Evolutionary conservation across 208 protist genomes (phyloP).

Genomic region (Crithidia fasciculata): DNA sequence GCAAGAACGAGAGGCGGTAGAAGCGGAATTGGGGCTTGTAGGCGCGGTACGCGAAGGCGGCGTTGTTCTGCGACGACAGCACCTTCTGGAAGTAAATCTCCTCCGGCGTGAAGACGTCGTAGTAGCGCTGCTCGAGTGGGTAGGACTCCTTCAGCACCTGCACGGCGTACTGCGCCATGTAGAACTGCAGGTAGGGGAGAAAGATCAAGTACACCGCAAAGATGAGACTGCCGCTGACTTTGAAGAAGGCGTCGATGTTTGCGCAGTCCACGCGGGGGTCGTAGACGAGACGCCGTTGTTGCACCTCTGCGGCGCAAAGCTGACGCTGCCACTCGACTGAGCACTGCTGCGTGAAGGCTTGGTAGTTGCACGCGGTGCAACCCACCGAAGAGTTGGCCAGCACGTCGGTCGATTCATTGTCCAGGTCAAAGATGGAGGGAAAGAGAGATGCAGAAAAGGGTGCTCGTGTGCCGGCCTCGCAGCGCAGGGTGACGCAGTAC

Average conservation of each 20-base stretch:
- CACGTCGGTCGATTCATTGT: background rate
- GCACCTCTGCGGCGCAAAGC: conserved; percentile 34
- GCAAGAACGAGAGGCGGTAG: conserved; percentile 63
- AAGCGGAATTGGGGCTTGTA: conserved; percentile 64
- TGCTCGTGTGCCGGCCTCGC: conserved; percentile 39
- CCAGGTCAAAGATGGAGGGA: background rate
- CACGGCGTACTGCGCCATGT: conserved; percentile 50
- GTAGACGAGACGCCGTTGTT: conserved; percentile 50
- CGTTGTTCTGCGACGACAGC: conserved; percentile 56
- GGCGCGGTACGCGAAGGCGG: conserved; percentile 58
- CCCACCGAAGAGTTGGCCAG: conserved; percentile 3
- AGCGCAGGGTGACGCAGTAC: conserved; percentile 54
- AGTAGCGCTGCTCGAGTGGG: conserved; percentile 62
- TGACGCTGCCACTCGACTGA: conserved; percentile 23
- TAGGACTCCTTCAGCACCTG: conserved; percentile 62
- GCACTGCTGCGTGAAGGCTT: conserved; percentile 55
- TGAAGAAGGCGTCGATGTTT: conserved; percentile 48
- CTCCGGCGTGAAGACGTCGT: conserved; percentile 56
- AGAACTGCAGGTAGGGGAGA: conserved; percentile 60
- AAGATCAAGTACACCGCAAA: conserved; percentile 50
- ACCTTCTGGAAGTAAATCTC: conserved; percentile 79
- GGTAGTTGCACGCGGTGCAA: conserved; percentile 59
- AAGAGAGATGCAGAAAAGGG: conserved; percentile 43
- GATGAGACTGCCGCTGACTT: conserved; percentile 38
- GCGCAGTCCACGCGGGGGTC: conserved; percentile 59